Evolutionary conservation across 1,139 yeast species (phyloP).

Genomic region (Trichomonascaceae sp.): DNA sequence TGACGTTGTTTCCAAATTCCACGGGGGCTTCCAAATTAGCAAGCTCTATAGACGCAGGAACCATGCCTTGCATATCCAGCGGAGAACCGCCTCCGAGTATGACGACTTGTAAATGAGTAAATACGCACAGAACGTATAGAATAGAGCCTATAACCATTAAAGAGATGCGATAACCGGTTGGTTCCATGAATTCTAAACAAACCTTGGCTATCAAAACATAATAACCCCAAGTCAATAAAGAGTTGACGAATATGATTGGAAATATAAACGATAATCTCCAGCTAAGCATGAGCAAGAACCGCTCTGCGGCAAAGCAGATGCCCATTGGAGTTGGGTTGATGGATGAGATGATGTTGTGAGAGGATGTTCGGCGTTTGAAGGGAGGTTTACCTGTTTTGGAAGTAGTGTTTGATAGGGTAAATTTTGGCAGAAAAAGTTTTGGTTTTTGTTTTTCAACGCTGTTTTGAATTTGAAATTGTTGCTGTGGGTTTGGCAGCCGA

Average conservation of each 20-base stretch:
- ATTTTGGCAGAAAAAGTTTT: too few species aligned
- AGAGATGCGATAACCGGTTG: conserved; percentile 21
- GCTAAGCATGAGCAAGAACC: conserved; percentile 41
- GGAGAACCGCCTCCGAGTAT: conserved; percentile 49
- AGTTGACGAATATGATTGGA: conserved; percentile 54
- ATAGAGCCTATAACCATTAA: conserved; percentile 25
- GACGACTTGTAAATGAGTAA: conserved; percentile 53
- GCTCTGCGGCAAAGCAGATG: conserved; percentile 16
- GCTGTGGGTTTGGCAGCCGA: too few species aligned
- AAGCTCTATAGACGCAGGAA: conserved; percentile 2
- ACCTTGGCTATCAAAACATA: conserved; percentile 37
- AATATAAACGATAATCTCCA: conserved; percentile 38
- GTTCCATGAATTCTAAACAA: conserved; percentile 21
- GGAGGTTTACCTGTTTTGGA: too few species aligned
- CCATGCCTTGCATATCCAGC: conserved; percentile 29
- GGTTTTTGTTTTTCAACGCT: too few species aligned
- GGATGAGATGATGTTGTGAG: neutral
- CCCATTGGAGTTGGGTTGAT: conserved; percentile 5
- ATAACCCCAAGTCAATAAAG: conserved; percentile 53
- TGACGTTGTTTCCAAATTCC: conserved; percentile 31
- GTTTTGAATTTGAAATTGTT: too few species aligned
- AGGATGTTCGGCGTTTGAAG: neutral
- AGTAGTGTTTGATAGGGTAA: too few species aligned
- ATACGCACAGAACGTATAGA: conserved; percentile 25
- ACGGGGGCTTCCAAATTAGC: conserved; percentile 32